Conservation (phyloP, 2,329 filamentous ascomycete genomes). For the Xylaria sp. region DNA sequence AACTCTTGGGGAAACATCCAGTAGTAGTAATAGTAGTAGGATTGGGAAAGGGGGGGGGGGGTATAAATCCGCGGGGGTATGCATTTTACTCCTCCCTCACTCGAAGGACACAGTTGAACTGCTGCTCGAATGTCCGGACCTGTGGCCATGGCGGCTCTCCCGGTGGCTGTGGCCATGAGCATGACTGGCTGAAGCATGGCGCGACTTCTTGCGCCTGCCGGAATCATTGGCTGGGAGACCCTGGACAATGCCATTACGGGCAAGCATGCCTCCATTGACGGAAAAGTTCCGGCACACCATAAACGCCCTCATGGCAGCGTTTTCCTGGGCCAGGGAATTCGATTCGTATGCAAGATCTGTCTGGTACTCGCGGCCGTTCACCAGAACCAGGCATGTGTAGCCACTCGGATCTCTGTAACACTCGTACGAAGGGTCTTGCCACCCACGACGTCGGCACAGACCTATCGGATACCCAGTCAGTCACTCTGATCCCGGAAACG, state of each 20-base stretch:
- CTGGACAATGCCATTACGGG: conserved; percentile 75
- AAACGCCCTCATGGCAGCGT: conserved; percentile 94
- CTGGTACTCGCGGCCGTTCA: conserved; percentile 97
- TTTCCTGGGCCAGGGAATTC: conserved; percentile 86
- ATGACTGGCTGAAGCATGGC: conserved; percentile 58
- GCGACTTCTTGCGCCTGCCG: conserved; percentile 64
- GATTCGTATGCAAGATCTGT: conserved; percentile 88
- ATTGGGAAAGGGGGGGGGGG: conserved; percentile 25
- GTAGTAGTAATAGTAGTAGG: conserved; percentile 38
- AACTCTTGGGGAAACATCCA: conserved; percentile 42
- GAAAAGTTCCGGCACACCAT: conserved; percentile 99
- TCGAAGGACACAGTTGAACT: conserved; percentile 71
- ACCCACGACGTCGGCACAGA: conserved; percentile 93
- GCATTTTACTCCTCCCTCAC: conserved; percentile 50
- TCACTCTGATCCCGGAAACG: conserved; percentile 45
- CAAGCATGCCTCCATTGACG: conserved; percentile 92
- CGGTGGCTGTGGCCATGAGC: conserved; percentile 58
- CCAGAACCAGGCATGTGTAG: conserved; percentile 89
- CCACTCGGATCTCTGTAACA: conserved; percentile 78
- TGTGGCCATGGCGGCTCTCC: conserved; percentile 59
- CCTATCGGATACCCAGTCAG: conserved; percentile 65
- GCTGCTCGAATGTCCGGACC: conserved; percentile 70
- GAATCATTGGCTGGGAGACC: conserved; percentile 69
- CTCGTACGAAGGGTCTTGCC: conserved; percentile 91
- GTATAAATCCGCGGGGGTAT: conserved; percentile 18